A percentile compares a stretch with the other conserved stretches of the same genome.
Evolutionary conservation across 2,329 filamentous ascomycete genomes (phyloP).

Genomic region (Aspergillus niger): DNA sequence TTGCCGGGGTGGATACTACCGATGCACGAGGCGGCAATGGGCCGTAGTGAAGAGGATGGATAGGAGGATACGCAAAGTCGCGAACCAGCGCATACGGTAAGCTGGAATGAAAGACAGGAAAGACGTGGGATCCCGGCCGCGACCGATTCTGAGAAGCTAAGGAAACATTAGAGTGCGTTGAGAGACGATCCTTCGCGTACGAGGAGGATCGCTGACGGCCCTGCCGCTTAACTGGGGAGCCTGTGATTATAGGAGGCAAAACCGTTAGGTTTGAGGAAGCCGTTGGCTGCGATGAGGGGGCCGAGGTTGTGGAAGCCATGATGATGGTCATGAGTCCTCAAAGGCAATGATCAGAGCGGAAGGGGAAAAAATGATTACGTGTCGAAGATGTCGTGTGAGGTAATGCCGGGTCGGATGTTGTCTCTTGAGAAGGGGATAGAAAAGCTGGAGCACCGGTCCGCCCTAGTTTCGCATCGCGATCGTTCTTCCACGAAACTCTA

Average conservation of each 20-base stretch:
- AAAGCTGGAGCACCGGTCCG: constrained; percentile 28
- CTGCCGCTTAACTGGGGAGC: constrained; percentile 58
- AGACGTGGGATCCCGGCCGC: constrained; percentile 76
- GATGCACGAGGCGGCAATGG: constrained; percentile 75
- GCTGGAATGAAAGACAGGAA: constrained; percentile 81
- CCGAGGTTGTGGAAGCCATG: constrained; percentile 41
- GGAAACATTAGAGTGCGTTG: constrained; percentile 77
- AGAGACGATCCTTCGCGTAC: constrained; percentile 77
- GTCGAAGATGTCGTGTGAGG: constrained; percentile 14
- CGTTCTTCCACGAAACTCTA: constrained; percentile 23
- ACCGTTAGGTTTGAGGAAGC: constrained; percentile 31
- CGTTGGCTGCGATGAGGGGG: constrained; percentile 32
- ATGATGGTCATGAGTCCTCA: constrained; percentile 32
- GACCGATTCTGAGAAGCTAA: constrained; percentile 61
- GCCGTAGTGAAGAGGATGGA: constrained; percentile 89
- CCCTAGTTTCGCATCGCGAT: constrained; percentile 42
- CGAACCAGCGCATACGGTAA: constrained; percentile 86
- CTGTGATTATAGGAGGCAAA: constrained; percentile 54
- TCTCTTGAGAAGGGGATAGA: constrained; percentile 17
- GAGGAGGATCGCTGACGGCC: constrained; percentile 70
- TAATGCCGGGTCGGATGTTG: constrained; percentile 25
- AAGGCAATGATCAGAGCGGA: constrained; percentile 12
- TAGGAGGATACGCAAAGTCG: constrained; percentile 87
- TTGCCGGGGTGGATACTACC: constrained; percentile 79
- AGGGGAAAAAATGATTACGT: constrained; percentile 15